Evolutionary conservation across 2,329 filamentous ascomycete species (phyloP).

Genomic region (Hypoxylon sp.): DNA sequence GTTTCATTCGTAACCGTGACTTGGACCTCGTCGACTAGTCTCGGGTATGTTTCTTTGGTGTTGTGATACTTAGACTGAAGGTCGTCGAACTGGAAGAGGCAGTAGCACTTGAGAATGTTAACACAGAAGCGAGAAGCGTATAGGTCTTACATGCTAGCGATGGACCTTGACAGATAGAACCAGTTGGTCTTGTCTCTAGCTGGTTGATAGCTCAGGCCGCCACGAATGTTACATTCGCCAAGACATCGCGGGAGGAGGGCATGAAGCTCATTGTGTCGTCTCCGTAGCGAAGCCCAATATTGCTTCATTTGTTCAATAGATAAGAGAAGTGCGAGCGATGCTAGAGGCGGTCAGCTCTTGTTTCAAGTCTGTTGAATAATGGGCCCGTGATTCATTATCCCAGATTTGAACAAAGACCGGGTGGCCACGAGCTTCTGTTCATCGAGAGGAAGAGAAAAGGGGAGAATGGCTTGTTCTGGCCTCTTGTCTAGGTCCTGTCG

Average conservation of each 20-base stretch:
- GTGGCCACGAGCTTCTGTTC: not conserved
- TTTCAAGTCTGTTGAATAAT: not conserved
- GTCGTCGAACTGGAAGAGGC: no score
- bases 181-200: not conserved
- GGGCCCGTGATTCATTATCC: not conserved
- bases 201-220: not conserved
- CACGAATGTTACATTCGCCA: not conserved
- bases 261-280: conserved; percentile 3
- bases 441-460: not conserved
- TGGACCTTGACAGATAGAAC: not conserved
- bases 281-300: not conserved
- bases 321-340: not conserved
- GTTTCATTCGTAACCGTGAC: not conserved
- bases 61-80: no score
- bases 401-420: conserved; percentile 8
- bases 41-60: no score
- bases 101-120: no score
- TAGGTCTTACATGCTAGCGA: no score
- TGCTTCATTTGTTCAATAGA: not conserved
- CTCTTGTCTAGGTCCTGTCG: conserved; percentile 1
- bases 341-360: conserved; percentile 8
- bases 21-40: no score
- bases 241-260: conserved; percentile 1
- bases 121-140: no score
- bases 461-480: not conserved